Evolutionary conservation across 306 rosid genomes (phyloP), one percentile per base, ranked within the genome.

Genomic region (Prinsepia uniflora): DNA sequence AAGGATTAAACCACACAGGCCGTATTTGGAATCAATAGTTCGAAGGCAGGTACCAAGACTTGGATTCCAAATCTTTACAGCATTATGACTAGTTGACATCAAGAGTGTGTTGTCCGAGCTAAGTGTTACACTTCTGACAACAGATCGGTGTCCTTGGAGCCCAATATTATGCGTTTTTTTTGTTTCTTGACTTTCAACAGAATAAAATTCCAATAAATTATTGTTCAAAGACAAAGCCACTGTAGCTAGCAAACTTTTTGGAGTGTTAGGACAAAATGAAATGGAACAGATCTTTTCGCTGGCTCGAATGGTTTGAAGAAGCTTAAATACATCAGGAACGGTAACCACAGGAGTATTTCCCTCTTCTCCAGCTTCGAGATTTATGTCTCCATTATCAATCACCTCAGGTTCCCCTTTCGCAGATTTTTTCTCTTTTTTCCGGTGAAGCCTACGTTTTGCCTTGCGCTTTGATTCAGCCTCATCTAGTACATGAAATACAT

Each of bases 61-160:
- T 73, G 98, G 92, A 75, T 94, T 94, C 97, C 98, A 94, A 66
- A 94, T 86, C 84, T 94, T 94, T 34, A 86, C 92, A 1, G 96
- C 86, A 81, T 89, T 87, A 79, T 94, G 97, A 84, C 98, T 94
- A 60, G 97, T 94, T 77, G 98, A 94, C 94, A 94, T 80, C 83
- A 94, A 83, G 80, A 90, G 84, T 45, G 85, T 68, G 77, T 84
- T 94, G 80, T 94, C 98, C 2, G 95, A 89, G 80, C 97, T 90
- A 68, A 94, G 98, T 3, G 96, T 70, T 46, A 90, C 86, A 82
- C 98, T 90, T 80, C 96, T 85, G 67, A 94, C 81, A 81, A 86
- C 95, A 55, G 98, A 89, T 52, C 96, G 95, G 68, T 94, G 97
- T 48, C 98, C 98, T 61, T 89, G 97, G 71, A 94, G 97, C 76